Evolutionary conservation across 257 asterid genomes (phyloP).

Genomic region (Solanum bukasovii): DNA sequence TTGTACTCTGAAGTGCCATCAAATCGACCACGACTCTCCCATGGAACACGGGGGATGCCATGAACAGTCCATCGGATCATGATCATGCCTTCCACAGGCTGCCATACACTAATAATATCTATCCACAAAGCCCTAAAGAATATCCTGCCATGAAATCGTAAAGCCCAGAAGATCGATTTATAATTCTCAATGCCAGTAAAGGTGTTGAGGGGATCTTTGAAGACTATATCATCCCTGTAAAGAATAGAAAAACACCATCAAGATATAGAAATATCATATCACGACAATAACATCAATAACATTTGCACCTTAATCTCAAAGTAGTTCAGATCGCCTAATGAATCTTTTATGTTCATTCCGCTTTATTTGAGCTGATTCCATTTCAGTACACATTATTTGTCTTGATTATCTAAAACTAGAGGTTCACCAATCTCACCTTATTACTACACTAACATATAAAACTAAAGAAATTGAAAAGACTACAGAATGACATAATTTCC

Average conservation of each 20-base stretch:
- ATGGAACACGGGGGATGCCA: slow-evolving; percentile 79
- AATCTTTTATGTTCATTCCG: background rate
- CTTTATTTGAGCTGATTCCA: too few species aligned
- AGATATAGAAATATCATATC: background rate
- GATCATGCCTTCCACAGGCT: slow-evolving; percentile 64
- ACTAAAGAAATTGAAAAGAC: background rate
- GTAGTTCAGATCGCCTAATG: background rate
- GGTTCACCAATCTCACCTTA: background rate
- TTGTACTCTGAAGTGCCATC: slow-evolving; percentile 98
- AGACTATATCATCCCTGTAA: slow-evolving; percentile 80
- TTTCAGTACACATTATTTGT: background rate
- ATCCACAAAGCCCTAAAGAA: slow-evolving; percentile 70
- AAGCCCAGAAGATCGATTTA: slow-evolving; percentile 74
- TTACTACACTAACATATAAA: background rate
- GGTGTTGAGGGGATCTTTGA: slow-evolving; percentile 69
- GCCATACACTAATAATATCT: slow-evolving; percentile 73
- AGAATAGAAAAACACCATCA: background rate
- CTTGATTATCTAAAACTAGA: background rate
- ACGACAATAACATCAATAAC: background rate
- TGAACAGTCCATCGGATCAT: slow-evolving; percentile 93
- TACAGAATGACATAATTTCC: background rate
- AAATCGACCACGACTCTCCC: slow-evolving; percentile 78
- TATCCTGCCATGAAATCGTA: slow-evolving; percentile 75
- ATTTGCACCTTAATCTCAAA: background rate
- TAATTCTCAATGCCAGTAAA: slow-evolving; percentile 72